phyloP scores from a whole-genome alignment of 1,284 basidiomycete species.

The Malassezia equina region DNA sequence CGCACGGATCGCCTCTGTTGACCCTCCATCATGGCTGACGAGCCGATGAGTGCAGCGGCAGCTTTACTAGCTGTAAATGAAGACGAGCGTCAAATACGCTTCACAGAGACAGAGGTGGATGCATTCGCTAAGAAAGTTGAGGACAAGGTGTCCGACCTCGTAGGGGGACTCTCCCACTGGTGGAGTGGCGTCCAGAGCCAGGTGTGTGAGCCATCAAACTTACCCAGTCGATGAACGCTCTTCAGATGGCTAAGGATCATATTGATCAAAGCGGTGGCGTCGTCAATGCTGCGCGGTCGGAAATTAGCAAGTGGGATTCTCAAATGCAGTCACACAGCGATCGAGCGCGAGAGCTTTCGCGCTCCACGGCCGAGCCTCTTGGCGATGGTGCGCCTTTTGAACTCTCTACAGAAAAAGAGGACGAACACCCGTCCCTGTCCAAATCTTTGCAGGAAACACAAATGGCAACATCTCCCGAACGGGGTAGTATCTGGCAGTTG shows the following conservation, averaged over 20 bases:
- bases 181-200: slow-evolving; percentile 39
- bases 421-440: not conserved
- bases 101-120: slow-evolving; percentile 11
- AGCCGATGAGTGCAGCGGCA: slow-evolving; percentile 3
- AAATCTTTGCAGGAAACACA: not conserved
- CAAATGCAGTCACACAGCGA: slow-evolving; percentile 32
- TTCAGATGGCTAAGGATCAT: slow-evolving; percentile 25
- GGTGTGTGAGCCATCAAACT: slow-evolving; percentile 7
- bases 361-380: not conserved
- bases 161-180: slow-evolving; percentile 38
- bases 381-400: slow-evolving; percentile 1
- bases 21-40: slow-evolving; percentile 11
- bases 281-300: slow-evolving; percentile 26
- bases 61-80: slow-evolving; percentile 1
- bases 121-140: slow-evolving; percentile 19
- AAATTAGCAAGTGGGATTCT: slow-evolving; percentile 29
- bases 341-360: slow-evolving; percentile 25
- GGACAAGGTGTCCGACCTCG: slow-evolving; percentile 34
- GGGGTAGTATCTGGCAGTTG: not conserved
- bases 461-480: not conserved
- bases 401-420: slow-evolving; percentile 3
- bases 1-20: not conserved
- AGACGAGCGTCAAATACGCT: not conserved
- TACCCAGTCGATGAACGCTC: slow-evolving; percentile 25
- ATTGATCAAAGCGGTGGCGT: slow-evolving; percentile 35